Conservation (phyloP, 2,329 filamentous ascomycete species). For the Aspergillus aculeatus region DNA sequence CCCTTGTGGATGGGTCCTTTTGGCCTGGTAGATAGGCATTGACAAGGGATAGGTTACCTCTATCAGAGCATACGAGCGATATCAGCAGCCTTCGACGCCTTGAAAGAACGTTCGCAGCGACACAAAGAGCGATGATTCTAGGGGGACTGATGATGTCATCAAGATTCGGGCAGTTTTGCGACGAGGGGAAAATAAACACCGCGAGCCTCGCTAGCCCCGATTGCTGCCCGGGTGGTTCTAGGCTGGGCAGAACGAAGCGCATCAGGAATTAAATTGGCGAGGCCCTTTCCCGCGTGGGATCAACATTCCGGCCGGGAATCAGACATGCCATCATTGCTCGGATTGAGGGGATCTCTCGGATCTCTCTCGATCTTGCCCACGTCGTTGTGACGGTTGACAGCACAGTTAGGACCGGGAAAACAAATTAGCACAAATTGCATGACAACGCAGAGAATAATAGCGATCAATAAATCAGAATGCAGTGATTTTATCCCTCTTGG, state of each 20-base stretch:
- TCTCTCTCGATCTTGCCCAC: neutral
- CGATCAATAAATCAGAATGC: neutral
- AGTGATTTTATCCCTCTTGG: constrained; percentile 1
- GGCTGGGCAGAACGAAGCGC: neutral
- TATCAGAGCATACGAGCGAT: constrained; percentile 29
- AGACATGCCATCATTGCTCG: neutral
- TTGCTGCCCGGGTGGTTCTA: neutral
- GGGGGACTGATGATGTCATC: neutral
- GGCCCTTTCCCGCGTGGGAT: constrained; percentile 1
- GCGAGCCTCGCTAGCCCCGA: neutral
- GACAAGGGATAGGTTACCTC: neutral
- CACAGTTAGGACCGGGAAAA: constrained; percentile 1
- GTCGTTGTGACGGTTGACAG: neutral
- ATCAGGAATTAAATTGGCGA: neutral
- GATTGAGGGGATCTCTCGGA: neutral
- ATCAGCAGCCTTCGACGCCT: constrained; percentile 28
- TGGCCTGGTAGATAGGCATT: neutral
- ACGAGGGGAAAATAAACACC: neutral
- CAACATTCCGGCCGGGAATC: neutral
- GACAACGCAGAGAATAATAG: constrained; percentile 3
- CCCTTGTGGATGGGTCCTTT: neutral
- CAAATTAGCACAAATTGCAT: constrained; percentile 1
- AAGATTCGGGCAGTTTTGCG: neutral
- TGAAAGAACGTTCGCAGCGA: constrained; percentile 19
- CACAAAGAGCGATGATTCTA: constrained; percentile 29